Evolutionary conservation across 257 asterid species (phyloP).

Genomic region (Ligustrum vulgare): DNA sequence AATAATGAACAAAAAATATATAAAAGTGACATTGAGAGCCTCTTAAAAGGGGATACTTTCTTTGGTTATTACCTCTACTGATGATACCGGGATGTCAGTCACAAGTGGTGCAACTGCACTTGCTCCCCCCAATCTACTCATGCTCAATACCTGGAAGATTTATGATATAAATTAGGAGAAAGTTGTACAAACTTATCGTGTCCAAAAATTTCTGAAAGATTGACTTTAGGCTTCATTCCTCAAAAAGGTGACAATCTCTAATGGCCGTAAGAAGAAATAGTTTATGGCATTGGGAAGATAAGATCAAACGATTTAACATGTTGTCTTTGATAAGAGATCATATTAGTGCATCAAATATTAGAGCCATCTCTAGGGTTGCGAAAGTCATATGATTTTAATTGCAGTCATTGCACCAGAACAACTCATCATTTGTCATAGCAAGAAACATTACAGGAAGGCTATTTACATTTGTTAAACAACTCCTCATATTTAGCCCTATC

Average conservation of each 20-base stretch:
- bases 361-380: conserved; percentile 9
- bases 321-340: conserved; percentile 14
- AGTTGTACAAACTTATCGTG: conserved; percentile 9
- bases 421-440: no score
- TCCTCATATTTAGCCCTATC: not conserved
- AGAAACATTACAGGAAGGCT: not conserved
- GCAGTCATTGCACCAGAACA: not conserved
- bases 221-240: not conserved
- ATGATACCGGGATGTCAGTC: conserved; percentile 82
- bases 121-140: conserved; percentile 98
- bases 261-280: conserved; percentile 12
- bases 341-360: not conserved
- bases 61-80: conserved; percentile 56
- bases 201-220: conserved; percentile 1
- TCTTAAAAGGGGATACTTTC: not conserved
- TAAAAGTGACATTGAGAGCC: not conserved
- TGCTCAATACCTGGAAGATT: conserved; percentile 81
- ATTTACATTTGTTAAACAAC: not conserved
- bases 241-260: conserved; percentile 4
- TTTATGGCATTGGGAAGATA: conserved; percentile 4
- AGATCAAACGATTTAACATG: conserved; percentile 1
- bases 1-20: conserved; percentile 12
- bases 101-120: conserved; percentile 98
- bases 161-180: conserved; percentile 18
- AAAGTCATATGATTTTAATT: not conserved